phyloP scores from a whole-genome alignment of 441 rosid genomes.

The Arabidopsis lyrata region DNA sequence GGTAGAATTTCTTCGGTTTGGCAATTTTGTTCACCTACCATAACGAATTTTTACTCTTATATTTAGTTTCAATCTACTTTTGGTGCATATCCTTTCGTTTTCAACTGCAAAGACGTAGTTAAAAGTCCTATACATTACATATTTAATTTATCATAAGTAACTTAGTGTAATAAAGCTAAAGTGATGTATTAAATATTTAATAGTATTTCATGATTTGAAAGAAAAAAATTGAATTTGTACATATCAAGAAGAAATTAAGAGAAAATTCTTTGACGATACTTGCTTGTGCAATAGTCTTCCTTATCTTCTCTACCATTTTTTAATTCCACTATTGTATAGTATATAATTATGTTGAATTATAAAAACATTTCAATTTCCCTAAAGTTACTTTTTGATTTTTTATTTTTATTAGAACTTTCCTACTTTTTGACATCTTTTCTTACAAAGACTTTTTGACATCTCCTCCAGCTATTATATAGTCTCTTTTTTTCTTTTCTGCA shows the following conservation, averaged over 20 bases:
- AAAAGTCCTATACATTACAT: background rate
- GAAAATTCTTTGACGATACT: slow-evolving; percentile 5
- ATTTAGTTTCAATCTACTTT: background rate
- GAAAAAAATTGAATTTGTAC: background rate
- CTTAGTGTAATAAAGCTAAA: background rate
- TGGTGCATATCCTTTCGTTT: slow-evolving; percentile 10
- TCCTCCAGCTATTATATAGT: slow-evolving; percentile 69
- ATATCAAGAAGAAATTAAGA: background rate
- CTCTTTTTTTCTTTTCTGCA: slow-evolving; percentile 29
- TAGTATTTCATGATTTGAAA: background rate
- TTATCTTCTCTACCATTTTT: slow-evolving; percentile 47
- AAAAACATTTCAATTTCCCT: background rate
- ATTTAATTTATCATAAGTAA: background rate
- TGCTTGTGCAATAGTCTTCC: slow-evolving; percentile 42
- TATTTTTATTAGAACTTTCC: background rate
- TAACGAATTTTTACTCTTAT: slow-evolving; percentile 40
- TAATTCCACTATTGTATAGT: slow-evolving; percentile 45
- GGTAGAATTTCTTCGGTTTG: slow-evolving; percentile 45
- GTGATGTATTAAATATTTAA: background rate
- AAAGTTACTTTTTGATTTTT: slow-evolving; percentile 38
- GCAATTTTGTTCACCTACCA: slow-evolving; percentile 56
- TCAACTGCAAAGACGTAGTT: slow-evolving; percentile 10
- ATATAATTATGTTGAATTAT: background rate
- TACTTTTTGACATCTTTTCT: slow-evolving; percentile 51
- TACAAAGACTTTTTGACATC: slow-evolving; percentile 49